Evolutionary conservation across 345 rosid genomes (phyloP).

Genomic region (Citrus medica): DNA sequence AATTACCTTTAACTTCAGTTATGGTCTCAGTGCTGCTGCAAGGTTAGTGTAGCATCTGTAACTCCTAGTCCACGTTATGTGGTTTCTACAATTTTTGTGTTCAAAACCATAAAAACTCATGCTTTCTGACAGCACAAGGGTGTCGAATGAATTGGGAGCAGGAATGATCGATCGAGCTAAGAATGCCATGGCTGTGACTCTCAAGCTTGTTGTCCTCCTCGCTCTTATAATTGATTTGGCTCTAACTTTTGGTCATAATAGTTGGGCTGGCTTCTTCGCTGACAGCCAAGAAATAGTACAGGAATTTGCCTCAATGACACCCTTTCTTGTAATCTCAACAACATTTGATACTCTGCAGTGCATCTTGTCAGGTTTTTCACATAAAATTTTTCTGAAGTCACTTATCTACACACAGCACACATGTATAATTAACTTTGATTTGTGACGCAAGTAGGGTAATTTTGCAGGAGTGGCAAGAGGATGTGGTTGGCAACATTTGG

Average conservation of each 20-base stretch:
- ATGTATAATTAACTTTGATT: background rate
- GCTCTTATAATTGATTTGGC: constrained; percentile 37
- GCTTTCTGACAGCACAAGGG: constrained; percentile 56
- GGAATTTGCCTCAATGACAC: constrained; percentile 50
- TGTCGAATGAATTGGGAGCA: constrained; percentile 79
- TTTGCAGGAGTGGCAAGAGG: constrained; percentile 67
- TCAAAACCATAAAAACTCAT: background rate
- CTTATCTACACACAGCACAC: no score
- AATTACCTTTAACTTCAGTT: constrained; percentile 58
- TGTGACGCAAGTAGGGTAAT: background rate
- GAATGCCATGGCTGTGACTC: constrained; percentile 42
- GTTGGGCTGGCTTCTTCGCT: constrained; percentile 63
- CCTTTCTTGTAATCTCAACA: constrained; percentile 54
- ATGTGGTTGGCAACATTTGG: constrained; percentile 75
- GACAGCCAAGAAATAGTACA: constrained; percentile 31
- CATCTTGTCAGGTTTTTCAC: constrained; percentile 51
- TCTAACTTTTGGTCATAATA: constrained; percentile 46
- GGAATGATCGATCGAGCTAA: constrained; percentile 46
- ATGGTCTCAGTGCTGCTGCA: constrained; percentile 78
- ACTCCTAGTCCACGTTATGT: background rate
- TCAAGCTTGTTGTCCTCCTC: constrained; percentile 53
- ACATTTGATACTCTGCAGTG: constrained; percentile 59
- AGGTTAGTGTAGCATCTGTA: constrained; percentile 41
- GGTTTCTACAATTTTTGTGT: background rate
- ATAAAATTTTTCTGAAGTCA: background rate